A percentile compares a stretch with the other conserved stretches of the same genome.
Evolutionary conservation across 805 yeast species (phyloP).

Genomic region (Millerago galiae): DNA sequence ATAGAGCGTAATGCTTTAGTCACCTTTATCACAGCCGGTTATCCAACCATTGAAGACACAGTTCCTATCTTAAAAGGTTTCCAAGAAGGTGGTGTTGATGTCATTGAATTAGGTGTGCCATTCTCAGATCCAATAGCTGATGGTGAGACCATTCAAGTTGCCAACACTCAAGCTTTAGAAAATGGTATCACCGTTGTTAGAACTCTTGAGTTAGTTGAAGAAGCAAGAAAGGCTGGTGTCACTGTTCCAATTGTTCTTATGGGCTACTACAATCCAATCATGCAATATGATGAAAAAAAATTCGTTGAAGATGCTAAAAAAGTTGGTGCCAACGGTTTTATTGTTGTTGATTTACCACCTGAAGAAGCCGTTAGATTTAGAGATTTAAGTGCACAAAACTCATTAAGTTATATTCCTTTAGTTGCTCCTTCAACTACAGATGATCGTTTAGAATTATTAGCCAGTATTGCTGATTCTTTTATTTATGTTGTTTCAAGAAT

Average conservation of each 20-base stretch:
- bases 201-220: slow-evolving; percentile 62
- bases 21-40: slow-evolving; percentile 92
- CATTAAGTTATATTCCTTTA: slow-evolving; percentile 81
- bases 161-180: slow-evolving; percentile 74
- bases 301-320: slow-evolving; percentile 70
- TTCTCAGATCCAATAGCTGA: slow-evolving; percentile 98
- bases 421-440: slow-evolving; percentile 97
- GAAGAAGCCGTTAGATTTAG: slow-evolving; percentile 93
- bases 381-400: slow-evolving; percentile 56
- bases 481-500: slow-evolving; percentile 94
- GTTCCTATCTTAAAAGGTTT: slow-evolving; percentile 79
- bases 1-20: slow-evolving; percentile 82
- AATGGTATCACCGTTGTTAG: slow-evolving; percentile 72
- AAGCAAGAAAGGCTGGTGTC: slow-evolving; percentile 80
- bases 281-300: slow-evolving; percentile 82
- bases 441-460: slow-evolving; percentile 71
- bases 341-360: slow-evolving; percentile 95
- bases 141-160: slow-evolving; percentile 92
- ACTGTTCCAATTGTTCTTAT: slow-evolving; percentile 84
- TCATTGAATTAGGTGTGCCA: slow-evolving; percentile 93
- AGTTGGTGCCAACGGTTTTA: slow-evolving; percentile 94
- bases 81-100: slow-evolving; percentile 93
- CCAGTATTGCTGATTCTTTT: slow-evolving; percentile 88
- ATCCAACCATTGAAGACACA: slow-evolving; percentile 83
- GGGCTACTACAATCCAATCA: slow-evolving; percentile 97